phyloP scores from a whole-genome alignment of 202 grass and related monocot species.

The Bolboschoenoplectus hybrid region DNA sequence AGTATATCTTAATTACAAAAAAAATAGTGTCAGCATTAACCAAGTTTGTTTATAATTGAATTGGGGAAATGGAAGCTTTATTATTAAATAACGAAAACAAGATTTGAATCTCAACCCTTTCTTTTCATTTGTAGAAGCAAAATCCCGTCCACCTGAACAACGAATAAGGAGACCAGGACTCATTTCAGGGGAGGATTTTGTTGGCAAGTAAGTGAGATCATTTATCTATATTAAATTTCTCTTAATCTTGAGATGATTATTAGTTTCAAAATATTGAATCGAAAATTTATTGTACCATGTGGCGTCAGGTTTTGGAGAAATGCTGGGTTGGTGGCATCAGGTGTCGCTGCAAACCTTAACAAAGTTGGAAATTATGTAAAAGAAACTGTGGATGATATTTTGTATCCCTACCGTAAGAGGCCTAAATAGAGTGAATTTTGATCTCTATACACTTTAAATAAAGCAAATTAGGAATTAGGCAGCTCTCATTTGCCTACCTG shows the following conservation, averaged over 20 bases:
- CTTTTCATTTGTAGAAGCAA: conserved; percentile 35
- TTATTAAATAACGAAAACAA: neutral
- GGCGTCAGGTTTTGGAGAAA: conserved; percentile 77
- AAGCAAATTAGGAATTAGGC: conserved; percentile 30
- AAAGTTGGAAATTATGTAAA: conserved; percentile 80
- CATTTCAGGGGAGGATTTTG: conserved; percentile 56
- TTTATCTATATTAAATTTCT: conserved; percentile 34
- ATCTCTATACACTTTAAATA: conserved; percentile 17
- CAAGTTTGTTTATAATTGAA: neutral
- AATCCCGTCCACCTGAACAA: conserved; percentile 40
- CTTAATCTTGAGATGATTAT: neutral
- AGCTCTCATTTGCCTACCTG: neutral
- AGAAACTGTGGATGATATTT: conserved; percentile 72
- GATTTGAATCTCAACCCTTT: conserved; percentile 6
- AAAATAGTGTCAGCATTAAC: neutral
- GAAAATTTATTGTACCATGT: conserved; percentile 24
- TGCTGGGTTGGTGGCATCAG: conserved; percentile 76
- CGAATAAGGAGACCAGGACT: conserved; percentile 49
- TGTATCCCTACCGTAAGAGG: conserved; percentile 74
- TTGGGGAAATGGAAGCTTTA: neutral
- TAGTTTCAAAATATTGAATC: neutral
- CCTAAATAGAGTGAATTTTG: conserved; percentile 63
- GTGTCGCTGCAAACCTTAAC: conserved; percentile 74
- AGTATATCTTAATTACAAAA: neutral
- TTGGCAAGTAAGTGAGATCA: conserved; percentile 57